These are phyloP conservation scores for Suillus subaureus DNA, from an alignment of 768 basidiomycete species.

Conservation along the genomic window DNA sequence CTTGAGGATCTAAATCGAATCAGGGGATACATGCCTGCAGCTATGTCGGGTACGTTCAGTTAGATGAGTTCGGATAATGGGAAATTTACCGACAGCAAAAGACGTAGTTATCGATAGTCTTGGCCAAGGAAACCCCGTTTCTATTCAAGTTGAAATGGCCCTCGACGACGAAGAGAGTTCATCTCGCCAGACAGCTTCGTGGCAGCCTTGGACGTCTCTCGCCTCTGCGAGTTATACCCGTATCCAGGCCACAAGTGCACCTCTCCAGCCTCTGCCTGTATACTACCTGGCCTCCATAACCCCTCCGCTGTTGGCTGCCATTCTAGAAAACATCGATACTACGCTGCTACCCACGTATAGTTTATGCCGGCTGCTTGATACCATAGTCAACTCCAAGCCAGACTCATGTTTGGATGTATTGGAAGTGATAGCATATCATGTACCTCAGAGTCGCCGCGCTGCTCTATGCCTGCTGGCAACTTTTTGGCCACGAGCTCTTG, in stretches of 20 bases:
- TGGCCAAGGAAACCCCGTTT: conserved; percentile 43
- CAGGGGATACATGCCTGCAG: conserved; percentile 28
- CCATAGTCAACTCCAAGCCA: conserved; percentile 57
- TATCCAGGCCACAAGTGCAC: conserved; percentile 56
- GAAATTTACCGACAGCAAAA: not conserved
- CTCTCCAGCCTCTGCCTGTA: conserved; percentile 53
- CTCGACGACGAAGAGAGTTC: conserved; percentile 21
- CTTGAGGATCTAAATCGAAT: conserved; percentile 47
- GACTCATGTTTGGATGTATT: conserved; percentile 75
- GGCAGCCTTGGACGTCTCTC: conserved; percentile 33
- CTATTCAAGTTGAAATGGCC: conserved; percentile 63
- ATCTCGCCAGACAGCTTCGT: conserved; percentile 12
- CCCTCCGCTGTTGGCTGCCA: conserved; percentile 60
- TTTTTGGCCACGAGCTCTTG: conserved; percentile 70
- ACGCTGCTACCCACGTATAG: conserved; percentile 39
- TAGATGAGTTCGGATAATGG: too few species aligned
- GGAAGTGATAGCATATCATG: conserved; percentile 70
- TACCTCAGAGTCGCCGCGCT: conserved; percentile 50
- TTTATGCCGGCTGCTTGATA: conserved; percentile 54
- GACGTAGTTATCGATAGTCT: conserved; percentile 4
- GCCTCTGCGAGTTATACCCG: conserved; percentile 19
- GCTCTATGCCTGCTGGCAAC: conserved; percentile 59
- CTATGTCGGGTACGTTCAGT: conserved; percentile 6
- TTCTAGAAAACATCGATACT: conserved; percentile 60
- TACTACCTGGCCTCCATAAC: conserved; percentile 67